Percentiles rank a stretch among this genome's conserved stretches.
These are phyloP conservation scores for Diaporthe caulivora DNA, from an alignment of 2,329 filamentous ascomycete genomes.

Conservation along the genomic window DNA sequence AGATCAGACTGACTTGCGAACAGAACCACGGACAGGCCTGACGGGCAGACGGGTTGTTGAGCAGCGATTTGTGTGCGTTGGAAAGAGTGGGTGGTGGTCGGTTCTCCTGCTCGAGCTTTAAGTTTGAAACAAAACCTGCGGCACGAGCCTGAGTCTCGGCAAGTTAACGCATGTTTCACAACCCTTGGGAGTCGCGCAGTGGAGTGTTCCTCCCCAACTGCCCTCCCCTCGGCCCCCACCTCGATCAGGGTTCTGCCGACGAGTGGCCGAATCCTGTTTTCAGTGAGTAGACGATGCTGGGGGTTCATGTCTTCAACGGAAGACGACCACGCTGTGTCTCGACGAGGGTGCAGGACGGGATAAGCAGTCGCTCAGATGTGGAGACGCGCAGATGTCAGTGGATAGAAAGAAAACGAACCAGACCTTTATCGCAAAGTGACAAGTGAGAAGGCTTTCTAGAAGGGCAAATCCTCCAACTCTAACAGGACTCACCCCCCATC, in stretches of 20 bases:
- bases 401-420: background rate
- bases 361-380: background rate
- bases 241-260: background rate
- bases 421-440: background rate
- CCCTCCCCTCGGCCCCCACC: background rate
- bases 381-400: background rate
- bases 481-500: background rate
- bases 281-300: background rate
- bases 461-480: background rate
- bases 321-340: background rate
- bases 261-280: background rate
- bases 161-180: conserved; percentile 31
- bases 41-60: background rate
- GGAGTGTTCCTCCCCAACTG: background rate
- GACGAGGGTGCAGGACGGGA: background rate
- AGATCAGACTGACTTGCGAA: background rate
- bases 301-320: background rate
- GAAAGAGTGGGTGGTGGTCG: conserved; percentile 12
- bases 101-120: conserved; percentile 14
- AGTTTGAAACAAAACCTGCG: conserved; percentile 30
- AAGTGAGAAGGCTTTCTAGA: conserved; percentile 9
- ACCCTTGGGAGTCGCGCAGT: conserved; percentile 22
- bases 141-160: conserved; percentile 31
- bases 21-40: background rate
- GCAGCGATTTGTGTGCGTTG: background rate